Base-by-base conservation (phyloP, 257 asterid genomes). In the Dorcoceras hygrometricum region DNA sequence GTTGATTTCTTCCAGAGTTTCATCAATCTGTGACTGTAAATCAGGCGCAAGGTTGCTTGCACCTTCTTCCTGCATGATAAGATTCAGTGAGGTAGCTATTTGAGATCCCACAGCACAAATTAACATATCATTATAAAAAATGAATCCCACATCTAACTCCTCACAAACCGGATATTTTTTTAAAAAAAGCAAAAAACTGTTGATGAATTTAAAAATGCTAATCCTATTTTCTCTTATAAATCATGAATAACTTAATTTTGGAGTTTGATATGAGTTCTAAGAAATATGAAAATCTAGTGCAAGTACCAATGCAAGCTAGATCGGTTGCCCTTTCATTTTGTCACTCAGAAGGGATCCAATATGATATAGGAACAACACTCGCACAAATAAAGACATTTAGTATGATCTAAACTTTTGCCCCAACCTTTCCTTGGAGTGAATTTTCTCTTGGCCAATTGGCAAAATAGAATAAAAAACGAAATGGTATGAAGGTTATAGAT, bases 51-150 rank as follows among this genome's bases (percentile, higher is more conserved):
- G 99, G 78, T 79, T 85, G 77, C 87, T 94, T 65, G 99, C 96
- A 69, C 99, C 95, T 78, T 93, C 99, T 76, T 94, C 99, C 70
- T 22, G n/a, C n/a, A n/a, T n/a, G n/a, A n/a, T n/a, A n/a, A n/a
- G n/a, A n/a, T n/a, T n/a, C n/a, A n/a, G n/a, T n/a, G n/a, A n/a
- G n/a, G n/a, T n/a, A n/a, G n/a, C n/a, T n/a, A n/a, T n/a, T n/a
- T n/a, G n/a, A n/a, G n/a, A n/a, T n/a, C n/a, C n/a, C n/a, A 62
- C 59, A 64, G 12, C 28, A 20, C 48, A 62, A 62, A 68, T 74
- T 23, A 1, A 67, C 23, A 23, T 23, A 28, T 36, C 24, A 27
- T 23, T 50, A 70, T 29, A 10, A 59, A 5, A 39, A 43, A 56
- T 59, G 28, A 65, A 51, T 28, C 46, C 55, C 29, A 57, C 20